Evolutionary conservation across 331 rosid species (phyloP).

Genomic region (Malus hybrid): DNA sequence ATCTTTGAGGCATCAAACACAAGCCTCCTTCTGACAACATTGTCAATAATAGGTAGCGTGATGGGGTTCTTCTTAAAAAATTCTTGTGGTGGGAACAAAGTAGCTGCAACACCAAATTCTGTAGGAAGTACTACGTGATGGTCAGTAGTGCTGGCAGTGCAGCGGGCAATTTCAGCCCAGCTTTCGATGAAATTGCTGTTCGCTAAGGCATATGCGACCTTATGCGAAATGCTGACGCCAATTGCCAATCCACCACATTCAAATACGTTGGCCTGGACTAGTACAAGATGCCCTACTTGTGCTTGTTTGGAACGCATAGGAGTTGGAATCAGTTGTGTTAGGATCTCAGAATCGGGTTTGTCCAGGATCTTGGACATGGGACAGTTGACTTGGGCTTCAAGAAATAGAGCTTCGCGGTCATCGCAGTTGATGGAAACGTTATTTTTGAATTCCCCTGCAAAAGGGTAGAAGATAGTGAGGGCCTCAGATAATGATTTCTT

Average conservation of each 20-base stretch:
- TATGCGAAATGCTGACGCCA: constrained; percentile 4
- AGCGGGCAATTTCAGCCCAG: constrained; percentile 1
- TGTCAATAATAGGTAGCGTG: background rate
- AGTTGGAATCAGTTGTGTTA: background rate
- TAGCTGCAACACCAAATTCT: background rate
- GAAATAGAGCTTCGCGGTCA: no score
- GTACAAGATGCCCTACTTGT: background rate
- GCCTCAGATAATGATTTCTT: no score
- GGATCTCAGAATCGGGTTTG: background rate
- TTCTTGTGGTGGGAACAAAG: constrained; percentile 1
- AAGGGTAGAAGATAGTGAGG: no score
- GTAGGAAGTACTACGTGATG: background rate
- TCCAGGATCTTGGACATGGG: background rate
- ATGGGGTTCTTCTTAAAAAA: background rate
- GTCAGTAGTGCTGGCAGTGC: background rate
- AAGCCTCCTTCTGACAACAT: background rate
- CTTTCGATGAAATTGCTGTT: background rate
- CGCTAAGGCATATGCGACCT: background rate
- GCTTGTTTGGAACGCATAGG: background rate
- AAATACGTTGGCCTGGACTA: background rate
- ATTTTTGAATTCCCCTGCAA: no score
- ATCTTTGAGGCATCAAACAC: constrained; percentile 19
- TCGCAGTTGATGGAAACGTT: no score
- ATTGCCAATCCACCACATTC: constrained; percentile 9
- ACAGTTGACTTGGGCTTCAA: background rate